Conservation (phyloP, 2,329 filamentous ascomycete species). For the Dactylella cylindrospora region DNA sequence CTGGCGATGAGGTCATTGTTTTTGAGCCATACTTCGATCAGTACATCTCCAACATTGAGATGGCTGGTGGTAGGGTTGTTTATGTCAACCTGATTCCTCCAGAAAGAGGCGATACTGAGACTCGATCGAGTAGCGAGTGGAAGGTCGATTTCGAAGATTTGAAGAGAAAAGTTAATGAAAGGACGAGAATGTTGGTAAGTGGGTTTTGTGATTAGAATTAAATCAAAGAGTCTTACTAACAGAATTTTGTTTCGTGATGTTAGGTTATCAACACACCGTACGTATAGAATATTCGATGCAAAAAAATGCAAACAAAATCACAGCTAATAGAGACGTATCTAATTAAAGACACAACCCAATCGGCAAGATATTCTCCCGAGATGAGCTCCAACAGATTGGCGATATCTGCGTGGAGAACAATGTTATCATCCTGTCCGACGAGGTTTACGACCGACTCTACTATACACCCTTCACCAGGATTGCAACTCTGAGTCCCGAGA, state of each 20-base stretch:
- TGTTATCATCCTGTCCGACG: conserved; percentile 87
- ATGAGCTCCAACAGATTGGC: conserved; percentile 80
- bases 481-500: conserved; percentile 84
- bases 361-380: conserved; percentile 86
- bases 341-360: conserved; percentile 75
- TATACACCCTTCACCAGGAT: conserved; percentile 95
- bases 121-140: conserved; percentile 86
- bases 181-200: conserved; percentile 96
- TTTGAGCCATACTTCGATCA: conserved; percentile 99
- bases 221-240: not conserved
- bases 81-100: conserved; percentile 96
- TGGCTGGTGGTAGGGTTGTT: conserved; percentile 91
- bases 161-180: conserved; percentile 75
- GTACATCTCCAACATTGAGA: conserved; percentile 98
- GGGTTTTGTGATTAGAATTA: not conserved
- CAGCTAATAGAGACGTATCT: not conserved
- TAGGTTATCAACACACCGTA: conserved; percentile 59
- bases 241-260: not conserved
- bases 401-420: conserved; percentile 88
- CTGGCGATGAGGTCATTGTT: conserved; percentile 92
- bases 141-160: conserved; percentile 79
- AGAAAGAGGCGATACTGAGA: conserved; percentile 72
- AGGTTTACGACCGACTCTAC: conserved; percentile 92
- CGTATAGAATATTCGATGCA: conserved; percentile 43
- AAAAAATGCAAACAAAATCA: conserved; percentile 19